phyloP scores from a whole-genome alignment of 306 rosid genomes.

The Glycine tomentella region DNA sequence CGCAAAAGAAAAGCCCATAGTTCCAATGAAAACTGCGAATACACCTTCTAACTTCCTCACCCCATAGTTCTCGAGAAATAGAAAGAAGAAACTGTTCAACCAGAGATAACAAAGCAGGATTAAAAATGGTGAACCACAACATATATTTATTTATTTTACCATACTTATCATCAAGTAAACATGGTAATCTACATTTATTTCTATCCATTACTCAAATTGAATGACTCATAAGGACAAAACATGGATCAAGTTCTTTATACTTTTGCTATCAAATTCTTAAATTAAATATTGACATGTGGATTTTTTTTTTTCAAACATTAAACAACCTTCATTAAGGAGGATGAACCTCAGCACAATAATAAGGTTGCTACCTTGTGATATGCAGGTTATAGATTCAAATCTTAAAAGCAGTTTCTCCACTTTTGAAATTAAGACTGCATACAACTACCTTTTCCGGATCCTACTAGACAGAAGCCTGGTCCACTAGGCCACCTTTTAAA shows the following conservation, averaged over 20 bases:
- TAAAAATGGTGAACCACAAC: no score
- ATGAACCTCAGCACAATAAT: background rate
- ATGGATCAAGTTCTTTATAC: background rate
- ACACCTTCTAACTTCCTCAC: slow-evolving; percentile 65
- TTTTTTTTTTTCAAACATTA: background rate
- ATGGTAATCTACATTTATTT: background rate
- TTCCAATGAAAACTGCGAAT: slow-evolving; percentile 58
- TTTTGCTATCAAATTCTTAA: background rate
- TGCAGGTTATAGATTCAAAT: background rate
- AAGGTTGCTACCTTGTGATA: background rate
- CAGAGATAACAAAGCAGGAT: slow-evolving; percentile 19
- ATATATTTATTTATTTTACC: no score
- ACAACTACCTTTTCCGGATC: no score
- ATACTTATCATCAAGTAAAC: slow-evolving; percentile 7
- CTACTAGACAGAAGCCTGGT: no score
- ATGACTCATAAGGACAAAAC: background rate
- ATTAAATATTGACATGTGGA: background rate
- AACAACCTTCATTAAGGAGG: background rate
- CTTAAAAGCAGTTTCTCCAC: background rate
- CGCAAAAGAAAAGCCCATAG: slow-evolving; percentile 59
- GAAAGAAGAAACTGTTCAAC: slow-evolving; percentile 56
- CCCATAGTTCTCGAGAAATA: slow-evolving; percentile 62
- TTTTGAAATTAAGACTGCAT: no score
- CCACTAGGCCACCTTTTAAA: no score
- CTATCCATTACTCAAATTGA: background rate